These are phyloP conservation scores for Eimeria necatrix DNA, from an alignment of 169 alveolate species.

Conservation along the genomic window DNA sequence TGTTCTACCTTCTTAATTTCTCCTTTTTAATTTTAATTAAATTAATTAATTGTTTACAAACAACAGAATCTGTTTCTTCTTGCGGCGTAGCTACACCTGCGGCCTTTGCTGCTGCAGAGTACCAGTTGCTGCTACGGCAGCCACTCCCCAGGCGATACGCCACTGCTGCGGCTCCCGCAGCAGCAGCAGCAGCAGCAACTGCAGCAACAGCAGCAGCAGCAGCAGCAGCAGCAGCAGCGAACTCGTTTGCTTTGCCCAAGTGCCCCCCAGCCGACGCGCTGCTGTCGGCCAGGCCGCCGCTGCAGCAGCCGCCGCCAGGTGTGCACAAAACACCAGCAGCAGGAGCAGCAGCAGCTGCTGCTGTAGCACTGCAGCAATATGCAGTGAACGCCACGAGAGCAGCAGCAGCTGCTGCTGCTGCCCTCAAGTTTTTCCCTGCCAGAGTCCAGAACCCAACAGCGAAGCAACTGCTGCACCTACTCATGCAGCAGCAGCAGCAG, in stretches of 20 bases:
- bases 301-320: conserved; percentile 60
- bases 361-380: conserved; percentile 66
- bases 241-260: background rate
- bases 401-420: conserved; percentile 70
- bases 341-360: conserved; percentile 67
- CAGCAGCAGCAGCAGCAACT: background rate
- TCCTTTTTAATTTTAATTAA: too few relatives aligned
- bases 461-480: conserved; percentile 43
- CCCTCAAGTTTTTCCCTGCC: conserved; percentile 37
- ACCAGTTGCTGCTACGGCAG: background rate
- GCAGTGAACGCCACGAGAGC: conserved; percentile 34
- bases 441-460: conserved; percentile 16
- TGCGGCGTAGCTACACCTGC: background rate
- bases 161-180: background rate
- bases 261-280: conserved; percentile 12
- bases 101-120: conserved; percentile 20
- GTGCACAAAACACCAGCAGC: conserved; percentile 40
- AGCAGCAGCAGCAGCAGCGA: background rate
- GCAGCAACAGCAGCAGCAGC: background rate
- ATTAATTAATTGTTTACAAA: too few relatives aligned
- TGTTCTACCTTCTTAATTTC: too few relatives aligned
- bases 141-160: background rate
- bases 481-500: conserved; percentile 43
- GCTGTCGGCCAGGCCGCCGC: conserved; percentile 48
- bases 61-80: too few relatives aligned